These are phyloP conservation scores for Pseudogymnoascus sp. DNA, from an alignment of 2,329 filamentous ascomycete species.

Conservation along the genomic window DNA sequence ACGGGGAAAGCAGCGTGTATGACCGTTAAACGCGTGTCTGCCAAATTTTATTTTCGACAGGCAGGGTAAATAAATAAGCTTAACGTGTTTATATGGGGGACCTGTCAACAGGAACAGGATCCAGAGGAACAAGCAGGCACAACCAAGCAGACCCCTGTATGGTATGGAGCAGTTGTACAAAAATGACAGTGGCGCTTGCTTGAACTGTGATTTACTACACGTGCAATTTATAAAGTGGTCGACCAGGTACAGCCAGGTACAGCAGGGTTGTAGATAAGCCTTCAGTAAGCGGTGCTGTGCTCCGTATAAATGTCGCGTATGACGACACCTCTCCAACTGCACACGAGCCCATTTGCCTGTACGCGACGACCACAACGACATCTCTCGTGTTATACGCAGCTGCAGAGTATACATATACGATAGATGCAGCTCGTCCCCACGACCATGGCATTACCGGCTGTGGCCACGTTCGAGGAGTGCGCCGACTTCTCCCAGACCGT, in stretches of 20 bases:
- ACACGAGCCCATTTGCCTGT: background rate
- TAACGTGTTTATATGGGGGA: background rate
- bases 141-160: background rate
- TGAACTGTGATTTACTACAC: background rate
- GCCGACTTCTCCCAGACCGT: slow-evolving; percentile 69
- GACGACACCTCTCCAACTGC: slow-evolving; percentile 3
- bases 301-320: slow-evolving; percentile 5
- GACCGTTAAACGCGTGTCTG: background rate
- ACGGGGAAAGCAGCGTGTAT: background rate
- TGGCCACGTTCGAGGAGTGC: slow-evolving; percentile 65
- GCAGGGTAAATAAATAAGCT: background rate
- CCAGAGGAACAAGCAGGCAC: background rate
- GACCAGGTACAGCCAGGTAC: background rate
- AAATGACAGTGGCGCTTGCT: background rate
- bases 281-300: background rate
- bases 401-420: background rate
- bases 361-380: background rate
- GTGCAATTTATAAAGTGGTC: background rate
- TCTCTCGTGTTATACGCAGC: background rate
- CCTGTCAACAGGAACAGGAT: background rate
- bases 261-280: background rate
- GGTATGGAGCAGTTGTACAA: background rate
- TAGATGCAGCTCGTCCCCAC: background rate
- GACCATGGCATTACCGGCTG: slow-evolving; percentile 61
- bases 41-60: background rate